Conservation (phyloP, 2,329 filamentous ascomycete genomes). For the Xylariaceae sp. region DNA sequence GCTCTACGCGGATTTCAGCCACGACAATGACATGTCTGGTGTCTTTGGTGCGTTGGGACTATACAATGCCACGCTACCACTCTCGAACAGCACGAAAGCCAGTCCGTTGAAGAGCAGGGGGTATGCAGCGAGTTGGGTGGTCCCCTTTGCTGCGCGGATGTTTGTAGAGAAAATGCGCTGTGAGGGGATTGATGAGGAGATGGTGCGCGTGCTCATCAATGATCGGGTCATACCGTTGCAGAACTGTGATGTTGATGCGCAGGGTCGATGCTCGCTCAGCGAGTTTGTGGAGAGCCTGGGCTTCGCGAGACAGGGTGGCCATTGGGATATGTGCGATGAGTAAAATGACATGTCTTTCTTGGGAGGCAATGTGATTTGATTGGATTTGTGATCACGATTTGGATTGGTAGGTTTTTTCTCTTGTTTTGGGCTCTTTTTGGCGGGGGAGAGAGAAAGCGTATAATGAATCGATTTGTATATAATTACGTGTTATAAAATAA, state of each 20-base stretch:
- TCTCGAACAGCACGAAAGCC: conserved; percentile 47
- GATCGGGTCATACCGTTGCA: conserved; percentile 70
- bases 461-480: no score
- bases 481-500: neutral
- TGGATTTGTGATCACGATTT: no score
- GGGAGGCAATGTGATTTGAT: no score
- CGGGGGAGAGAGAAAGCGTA: no score
- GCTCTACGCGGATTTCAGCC: conserved; percentile 85
- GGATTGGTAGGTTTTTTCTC: neutral
- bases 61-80: conserved; percentile 58
- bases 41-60: conserved; percentile 73
- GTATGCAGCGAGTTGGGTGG: conserved; percentile 70
- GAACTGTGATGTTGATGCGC: conserved; percentile 62
- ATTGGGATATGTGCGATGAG: conserved; percentile 62
- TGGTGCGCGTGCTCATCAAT: conserved; percentile 76
- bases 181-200: conserved; percentile 49
- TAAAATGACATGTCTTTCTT: conserved; percentile 15
- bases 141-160: conserved; percentile 74
- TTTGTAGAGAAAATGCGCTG: conserved; percentile 88
- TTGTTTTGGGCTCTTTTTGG: neutral
- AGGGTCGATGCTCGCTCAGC: conserved; percentile 64
- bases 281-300: conserved; percentile 68
- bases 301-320: conserved; percentile 66
- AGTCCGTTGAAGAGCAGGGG: conserved; percentile 53
- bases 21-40: conserved; percentile 80